Percentiles rank a stretch among this genome's conserved stretches.
Evolutionary conservation across 2,329 filamentous ascomycete genomes (phyloP).

Genomic region (Aspergillus fructus): DNA sequence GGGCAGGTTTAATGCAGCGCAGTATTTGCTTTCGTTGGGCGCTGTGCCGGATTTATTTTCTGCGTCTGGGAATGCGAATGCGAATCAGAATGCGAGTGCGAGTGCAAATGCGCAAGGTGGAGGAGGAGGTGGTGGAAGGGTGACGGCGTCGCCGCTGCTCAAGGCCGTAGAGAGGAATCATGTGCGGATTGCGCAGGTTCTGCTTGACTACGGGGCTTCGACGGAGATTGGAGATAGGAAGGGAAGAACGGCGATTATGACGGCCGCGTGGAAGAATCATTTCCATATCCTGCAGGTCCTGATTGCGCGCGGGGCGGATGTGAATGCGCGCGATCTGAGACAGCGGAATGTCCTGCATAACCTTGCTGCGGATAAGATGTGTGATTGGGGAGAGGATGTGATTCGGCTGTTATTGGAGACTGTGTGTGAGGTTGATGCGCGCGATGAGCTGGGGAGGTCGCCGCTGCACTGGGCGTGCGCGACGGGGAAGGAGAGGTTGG

Average conservation of each 20-base stretch:
- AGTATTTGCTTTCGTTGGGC: conserved; percentile 38
- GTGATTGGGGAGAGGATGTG: conserved; percentile 49
- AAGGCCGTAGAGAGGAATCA: conserved; percentile 41
- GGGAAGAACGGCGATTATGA: conserved; percentile 45
- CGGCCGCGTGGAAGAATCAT: conserved; percentile 45
- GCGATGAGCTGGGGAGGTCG: conserved; percentile 51
- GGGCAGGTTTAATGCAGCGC: conserved; percentile 30
- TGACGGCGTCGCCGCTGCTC: conserved; percentile 31
- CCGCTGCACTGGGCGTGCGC: conserved; percentile 60
- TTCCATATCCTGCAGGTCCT: conserved; percentile 38
- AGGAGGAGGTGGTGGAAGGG: conserved; percentile 8
- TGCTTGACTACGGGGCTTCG: conserved; percentile 38
- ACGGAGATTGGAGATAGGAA: conserved; percentile 45
- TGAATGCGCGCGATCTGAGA: conserved; percentile 33
- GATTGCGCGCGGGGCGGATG: conserved; percentile 36
- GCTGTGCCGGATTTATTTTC: conserved; percentile 34
- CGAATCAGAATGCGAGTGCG: background rate
- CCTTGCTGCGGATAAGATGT: conserved; percentile 46
- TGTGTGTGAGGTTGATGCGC: conserved; percentile 42
- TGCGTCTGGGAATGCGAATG: background rate
- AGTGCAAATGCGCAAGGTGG: background rate
- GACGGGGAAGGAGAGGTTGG: conserved; percentile 54
- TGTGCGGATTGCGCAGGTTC: conserved; percentile 45
- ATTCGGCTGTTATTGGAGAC: conserved; percentile 42
- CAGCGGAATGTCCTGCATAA: conserved; percentile 41